Evolutionary conservation across 352 stramenopile genomes (phyloP), one percentile per base, ranked within the genome.

Genomic region (Phytophthora vignae): DNA sequence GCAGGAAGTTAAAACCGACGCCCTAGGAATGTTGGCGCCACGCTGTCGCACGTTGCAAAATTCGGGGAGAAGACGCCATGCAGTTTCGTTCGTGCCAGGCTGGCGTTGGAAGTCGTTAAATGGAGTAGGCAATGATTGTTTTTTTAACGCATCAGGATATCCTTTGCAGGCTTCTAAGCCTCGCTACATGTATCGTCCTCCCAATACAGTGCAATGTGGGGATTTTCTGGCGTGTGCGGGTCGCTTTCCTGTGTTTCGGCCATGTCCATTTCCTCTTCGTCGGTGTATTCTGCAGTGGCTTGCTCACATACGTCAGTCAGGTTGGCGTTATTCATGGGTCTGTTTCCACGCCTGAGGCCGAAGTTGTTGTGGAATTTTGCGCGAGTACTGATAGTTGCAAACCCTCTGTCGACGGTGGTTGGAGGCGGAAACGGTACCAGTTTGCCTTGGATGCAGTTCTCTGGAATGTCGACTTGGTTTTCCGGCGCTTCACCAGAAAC

Each of bases 371-470:
- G 75, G 15, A 77, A 29, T 29, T 76, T 60, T 2, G 54, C 19
- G 1, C 76, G 73, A 6, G 73, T 66, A 33, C 63, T 80, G 17
- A 38, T 54, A 14, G 40, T 56, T 46, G 10, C 15, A 52, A 17
- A 57, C 17, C 14, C 49, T 33, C 49, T 33, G 11, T 55, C 36
- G 38, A 44, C 36, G 1, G 10, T 59, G 0, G 59, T 50, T 7
- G 74, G 52, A 17, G 77, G 77, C 9, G 78, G 77, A 54, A 67
- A 62, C 17, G 77, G 77, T 25, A 87, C 64, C 25, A 87, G 50
- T 53, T 56, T 82, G 3, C 79, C 77, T 63, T 82, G 74, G 2
- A 78, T 57, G 22, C 66, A 76, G 57, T 78, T 83, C 22, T 57
- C 46, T 11, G 65, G 72, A 19, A 78, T 58, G 11, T 79, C 61